Percentiles rank a stretch among this genome's conserved stretches.
phyloP scores from a whole-genome alignment of 2,329 filamentous ascomycete species.

The Verticillium klebahnii region DNA sequence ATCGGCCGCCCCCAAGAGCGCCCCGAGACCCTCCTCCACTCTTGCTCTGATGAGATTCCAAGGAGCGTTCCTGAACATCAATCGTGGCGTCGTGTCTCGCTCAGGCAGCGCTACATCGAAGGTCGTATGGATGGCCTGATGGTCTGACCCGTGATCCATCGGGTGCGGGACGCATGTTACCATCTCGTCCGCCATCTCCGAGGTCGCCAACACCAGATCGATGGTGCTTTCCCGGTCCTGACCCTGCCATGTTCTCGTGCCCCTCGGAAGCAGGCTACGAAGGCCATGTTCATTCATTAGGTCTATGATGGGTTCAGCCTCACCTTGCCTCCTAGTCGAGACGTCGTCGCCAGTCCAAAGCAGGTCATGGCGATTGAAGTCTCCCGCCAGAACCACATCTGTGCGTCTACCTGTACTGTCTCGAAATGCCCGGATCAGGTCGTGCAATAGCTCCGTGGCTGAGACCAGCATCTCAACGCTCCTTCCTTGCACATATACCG shows the following conservation, averaged over 20 bases:
- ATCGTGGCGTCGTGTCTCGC: conserved; percentile 4
- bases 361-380: conserved; percentile 14
- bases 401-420: not conserved
- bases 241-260: conserved; percentile 26
- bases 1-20: conserved; percentile 14
- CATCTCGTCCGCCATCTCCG: conserved; percentile 13
- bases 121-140: conserved; percentile 22
- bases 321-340: conserved; percentile 20
- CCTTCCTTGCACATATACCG: not conserved
- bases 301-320: conserved; percentile 28
- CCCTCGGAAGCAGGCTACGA: conserved; percentile 21
- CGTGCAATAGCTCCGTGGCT: too few species aligned
- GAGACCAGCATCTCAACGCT: not conserved
- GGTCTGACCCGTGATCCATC: conserved; percentile 22
- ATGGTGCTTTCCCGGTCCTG: conserved; percentile 16
- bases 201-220: conserved; percentile 17
- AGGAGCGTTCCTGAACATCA: conserved; percentile 19
- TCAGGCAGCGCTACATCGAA: conserved; percentile 16
- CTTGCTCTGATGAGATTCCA: conserved; percentile 18
- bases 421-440: too few species aligned
- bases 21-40: not conserved
- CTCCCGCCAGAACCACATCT: conserved; percentile 9
- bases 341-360: conserved; percentile 15
- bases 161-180: conserved; percentile 10
- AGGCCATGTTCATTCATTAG: conserved; percentile 27